Conservation (phyloP, 129 eudicot genomes). For the Flaveria sonorensis region DNA sequence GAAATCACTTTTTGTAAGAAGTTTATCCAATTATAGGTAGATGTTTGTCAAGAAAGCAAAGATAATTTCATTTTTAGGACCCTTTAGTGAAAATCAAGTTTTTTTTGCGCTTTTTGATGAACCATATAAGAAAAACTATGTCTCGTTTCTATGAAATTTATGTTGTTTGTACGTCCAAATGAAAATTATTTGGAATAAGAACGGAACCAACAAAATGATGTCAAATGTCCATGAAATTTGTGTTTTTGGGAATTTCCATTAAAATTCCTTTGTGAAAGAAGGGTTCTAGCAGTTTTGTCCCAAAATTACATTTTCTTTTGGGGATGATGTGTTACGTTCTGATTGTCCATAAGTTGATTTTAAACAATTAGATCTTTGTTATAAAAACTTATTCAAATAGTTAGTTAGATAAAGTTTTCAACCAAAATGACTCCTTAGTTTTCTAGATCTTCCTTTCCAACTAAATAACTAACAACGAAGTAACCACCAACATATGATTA, state of each 20-base stretch:
- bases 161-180: too few relatives aligned
- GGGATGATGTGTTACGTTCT: background rate
- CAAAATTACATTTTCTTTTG: too few relatives aligned
- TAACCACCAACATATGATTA: background rate
- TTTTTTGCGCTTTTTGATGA: background rate
- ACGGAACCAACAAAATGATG: background rate
- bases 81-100: background rate
- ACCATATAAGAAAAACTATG: too few relatives aligned
- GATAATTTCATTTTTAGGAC: too few relatives aligned
- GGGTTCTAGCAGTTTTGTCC: too few relatives aligned
- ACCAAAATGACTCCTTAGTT: too few relatives aligned
- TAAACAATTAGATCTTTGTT: too few relatives aligned
- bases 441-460: background rate
- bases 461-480: background rate
- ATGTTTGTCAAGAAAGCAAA: background rate
- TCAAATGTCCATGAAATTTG: background rate
- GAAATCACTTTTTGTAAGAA: too few relatives aligned
- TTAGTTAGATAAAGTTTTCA: background rate
- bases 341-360: too few relatives aligned
- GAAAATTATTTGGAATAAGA: too few relatives aligned
- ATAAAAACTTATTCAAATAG: too few relatives aligned
- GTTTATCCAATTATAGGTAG: background rate
- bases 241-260: background rate
- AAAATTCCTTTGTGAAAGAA: too few relatives aligned
- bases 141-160: background rate